These are phyloP conservation scores for Porogramme epimiltina DNA, from an alignment of 1,284 basidiomycete species.

Conservation along the genomic window DNA sequence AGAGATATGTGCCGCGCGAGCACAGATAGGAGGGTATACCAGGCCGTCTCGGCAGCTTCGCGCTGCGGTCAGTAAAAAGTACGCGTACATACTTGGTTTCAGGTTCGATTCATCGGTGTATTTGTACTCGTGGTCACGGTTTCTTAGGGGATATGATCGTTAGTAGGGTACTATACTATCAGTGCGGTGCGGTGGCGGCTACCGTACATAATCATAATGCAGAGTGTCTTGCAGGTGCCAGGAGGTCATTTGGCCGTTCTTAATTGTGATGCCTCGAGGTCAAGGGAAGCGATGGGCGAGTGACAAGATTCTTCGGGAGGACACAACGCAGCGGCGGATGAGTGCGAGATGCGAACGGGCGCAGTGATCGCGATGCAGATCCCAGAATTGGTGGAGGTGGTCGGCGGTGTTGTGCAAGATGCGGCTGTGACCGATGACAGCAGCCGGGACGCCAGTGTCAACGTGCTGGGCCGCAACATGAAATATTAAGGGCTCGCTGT, in stretches of 20 bases:
- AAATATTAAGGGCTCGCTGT: background rate
- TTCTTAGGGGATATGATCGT: background rate
- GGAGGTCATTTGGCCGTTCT: too few relatives aligned
- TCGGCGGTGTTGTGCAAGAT: constrained; percentile 5
- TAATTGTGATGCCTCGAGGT: too few relatives aligned
- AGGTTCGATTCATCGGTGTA: constrained; percentile 1
- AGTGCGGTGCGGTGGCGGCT: too few relatives aligned
- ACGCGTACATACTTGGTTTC: background rate
- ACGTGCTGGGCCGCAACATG: background rate
- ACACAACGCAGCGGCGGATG: background rate
- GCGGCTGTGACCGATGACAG: constrained; percentile 1
- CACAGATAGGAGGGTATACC: constrained; percentile 50
- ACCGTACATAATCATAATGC: too few relatives aligned
- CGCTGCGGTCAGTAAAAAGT: background rate
- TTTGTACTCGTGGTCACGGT: background rate
- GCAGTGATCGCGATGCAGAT: background rate
- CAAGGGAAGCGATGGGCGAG: too few relatives aligned
- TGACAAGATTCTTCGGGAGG: too few relatives aligned
- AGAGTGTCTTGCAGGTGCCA: too few relatives aligned
- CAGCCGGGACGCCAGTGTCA: background rate
- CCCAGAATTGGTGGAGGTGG: background rate
- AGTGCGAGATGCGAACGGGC: too few relatives aligned
- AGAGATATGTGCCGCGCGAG: constrained; percentile 71
- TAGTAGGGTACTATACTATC: too few relatives aligned
- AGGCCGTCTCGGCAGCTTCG: constrained; percentile 13